These are phyloP conservation scores for Perkinsus chesapeaki DNA, from an alignment of 169 alveolate species.

Conservation along the genomic window DNA sequence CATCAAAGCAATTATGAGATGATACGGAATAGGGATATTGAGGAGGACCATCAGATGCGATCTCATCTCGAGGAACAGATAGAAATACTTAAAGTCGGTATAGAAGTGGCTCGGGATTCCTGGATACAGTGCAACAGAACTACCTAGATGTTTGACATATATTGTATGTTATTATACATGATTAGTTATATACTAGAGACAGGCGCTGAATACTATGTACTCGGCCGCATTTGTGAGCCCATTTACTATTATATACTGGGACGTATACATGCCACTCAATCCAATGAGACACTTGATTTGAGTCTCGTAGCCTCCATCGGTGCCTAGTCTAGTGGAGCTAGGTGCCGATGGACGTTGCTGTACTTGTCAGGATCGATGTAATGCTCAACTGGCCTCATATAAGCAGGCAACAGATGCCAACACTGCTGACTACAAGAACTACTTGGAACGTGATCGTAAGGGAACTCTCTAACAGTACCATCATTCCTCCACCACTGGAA, in stretches of 20 bases:
- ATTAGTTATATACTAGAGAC: too few relatives aligned
- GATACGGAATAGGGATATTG: conserved; percentile 52
- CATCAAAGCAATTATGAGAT: conserved; percentile 52
- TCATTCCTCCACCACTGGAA: too few relatives aligned
- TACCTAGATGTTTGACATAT: too few relatives aligned
- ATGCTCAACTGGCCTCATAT: neutral
- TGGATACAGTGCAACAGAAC: neutral
- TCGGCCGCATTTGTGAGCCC: too few relatives aligned
- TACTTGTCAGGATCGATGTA: neutral
- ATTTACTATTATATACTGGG: too few relatives aligned
- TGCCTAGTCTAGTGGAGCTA: too few relatives aligned
- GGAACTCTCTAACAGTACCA: neutral
- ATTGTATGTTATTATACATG: too few relatives aligned
- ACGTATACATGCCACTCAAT: too few relatives aligned
- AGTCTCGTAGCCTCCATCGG: too few relatives aligned
- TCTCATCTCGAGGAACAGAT: conserved; percentile 31
- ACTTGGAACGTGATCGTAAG: conserved; percentile 37
- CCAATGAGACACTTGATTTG: too few relatives aligned
- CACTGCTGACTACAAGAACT: conserved; percentile 55
- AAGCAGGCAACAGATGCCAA: conserved; percentile 37
- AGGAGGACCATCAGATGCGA: conserved; percentile 47
- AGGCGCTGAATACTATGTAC: too few relatives aligned
- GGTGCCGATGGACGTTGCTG: too few relatives aligned
- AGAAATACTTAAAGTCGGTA: conserved; percentile 19
- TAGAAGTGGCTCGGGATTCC: neutral